Conservation (phyloP, 192 early-diverging fungal genomes). For the Phlyctochytrium bullatum region DNA sequence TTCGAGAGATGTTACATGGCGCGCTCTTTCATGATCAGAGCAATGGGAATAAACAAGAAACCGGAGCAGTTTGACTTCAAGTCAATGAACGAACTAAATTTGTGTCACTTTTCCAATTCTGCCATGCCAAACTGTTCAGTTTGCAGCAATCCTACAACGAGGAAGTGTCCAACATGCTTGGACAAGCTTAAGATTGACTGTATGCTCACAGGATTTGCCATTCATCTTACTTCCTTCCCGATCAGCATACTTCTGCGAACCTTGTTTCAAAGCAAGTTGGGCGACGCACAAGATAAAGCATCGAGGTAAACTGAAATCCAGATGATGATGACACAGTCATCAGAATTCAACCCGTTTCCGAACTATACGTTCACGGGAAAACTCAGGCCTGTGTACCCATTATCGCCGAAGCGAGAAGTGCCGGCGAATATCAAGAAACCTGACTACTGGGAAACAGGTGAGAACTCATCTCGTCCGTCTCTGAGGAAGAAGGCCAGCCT, state of each 20-base stretch:
- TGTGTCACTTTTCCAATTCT: too few species aligned
- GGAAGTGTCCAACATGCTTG: constrained; percentile 31
- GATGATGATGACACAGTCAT: not conserved
- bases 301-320: constrained; percentile 7
- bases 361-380: constrained; percentile 41
- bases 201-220: not conserved
- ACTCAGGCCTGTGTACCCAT: constrained; percentile 50
- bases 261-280: constrained; percentile 49
- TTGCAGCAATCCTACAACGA: constrained; percentile 7
- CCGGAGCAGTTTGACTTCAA: not conserved
- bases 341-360: constrained; percentile 44
- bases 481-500: constrained; percentile 31
- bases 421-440: constrained; percentile 37
- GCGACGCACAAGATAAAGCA: constrained; percentile 47
- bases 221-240: not conserved
- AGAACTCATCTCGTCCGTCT: not conserved
- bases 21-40: not conserved
- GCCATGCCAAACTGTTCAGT: constrained; percentile 16
- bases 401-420: constrained; percentile 39
- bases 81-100: not conserved
- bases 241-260: constrained; percentile 31
- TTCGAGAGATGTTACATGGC: not conserved
- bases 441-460: constrained; percentile 35
- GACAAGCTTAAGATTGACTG: constrained; percentile 23
- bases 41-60: not conserved